These are phyloP conservation scores for Erysimum pusillum DNA, from an alignment of 441 rosid species.

Conservation along the genomic window DNA sequence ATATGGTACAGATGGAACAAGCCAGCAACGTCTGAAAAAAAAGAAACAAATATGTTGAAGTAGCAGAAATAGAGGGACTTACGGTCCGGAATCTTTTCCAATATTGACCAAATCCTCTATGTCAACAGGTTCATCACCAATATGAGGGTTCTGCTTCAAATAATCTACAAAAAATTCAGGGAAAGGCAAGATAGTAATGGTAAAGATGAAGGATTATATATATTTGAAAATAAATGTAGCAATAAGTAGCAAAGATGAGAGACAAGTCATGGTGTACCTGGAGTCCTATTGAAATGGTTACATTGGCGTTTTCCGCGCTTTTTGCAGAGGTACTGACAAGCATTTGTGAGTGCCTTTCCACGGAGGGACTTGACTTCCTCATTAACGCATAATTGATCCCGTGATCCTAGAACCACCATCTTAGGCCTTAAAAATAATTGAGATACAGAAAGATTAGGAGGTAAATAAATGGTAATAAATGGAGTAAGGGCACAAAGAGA, in stretches of 20 bases:
- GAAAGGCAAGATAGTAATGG: constrained; percentile 2
- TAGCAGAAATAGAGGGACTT: constrained; percentile 49
- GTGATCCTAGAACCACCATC: constrained; percentile 96
- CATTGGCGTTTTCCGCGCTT: constrained; percentile 67
- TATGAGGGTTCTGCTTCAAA: constrained; percentile 72
- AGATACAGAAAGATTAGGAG: no score
- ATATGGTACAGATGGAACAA: constrained; percentile 33
- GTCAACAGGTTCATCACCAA: constrained; percentile 93
- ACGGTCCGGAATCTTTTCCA: constrained; percentile 87
- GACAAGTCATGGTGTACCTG: constrained; percentile 53
- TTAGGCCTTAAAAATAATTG: no score
- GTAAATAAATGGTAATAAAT: no score
- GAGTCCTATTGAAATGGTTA: constrained; percentile 61
- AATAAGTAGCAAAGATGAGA: constrained; percentile 3
- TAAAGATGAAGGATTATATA: constrained; percentile 21
- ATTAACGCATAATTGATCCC: constrained; percentile 94
- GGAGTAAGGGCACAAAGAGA: no score
- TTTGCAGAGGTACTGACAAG: constrained; percentile 77
- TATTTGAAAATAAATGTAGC: constrained; percentile 3
- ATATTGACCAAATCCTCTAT: constrained; percentile 92
- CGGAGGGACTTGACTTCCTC: constrained; percentile 83
- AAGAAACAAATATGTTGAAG: constrained; percentile 23
- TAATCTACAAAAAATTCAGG: constrained; percentile 61
- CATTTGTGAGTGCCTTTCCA: constrained; percentile 91
- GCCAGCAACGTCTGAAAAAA: constrained; percentile 24